Base-by-base conservation (phyloP, 345 rosid species). In the Corchorus capsularis region DNA sequence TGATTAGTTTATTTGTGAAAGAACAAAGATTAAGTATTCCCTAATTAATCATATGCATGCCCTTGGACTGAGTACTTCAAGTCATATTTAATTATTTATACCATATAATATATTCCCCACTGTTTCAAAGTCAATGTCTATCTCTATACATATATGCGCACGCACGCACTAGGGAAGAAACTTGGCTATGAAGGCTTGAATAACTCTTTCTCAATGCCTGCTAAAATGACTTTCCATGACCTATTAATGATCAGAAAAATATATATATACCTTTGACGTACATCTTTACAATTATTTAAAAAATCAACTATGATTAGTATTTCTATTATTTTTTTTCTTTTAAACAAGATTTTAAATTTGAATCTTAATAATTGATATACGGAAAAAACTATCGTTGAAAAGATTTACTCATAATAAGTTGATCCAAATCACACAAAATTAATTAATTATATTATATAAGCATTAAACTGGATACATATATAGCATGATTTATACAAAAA, bases 151-250 rank as follows among this genome's bases (percentile, higher is more conserved):
- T 27, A 27, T 27, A 27, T 27, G 27, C 13, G 6, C 22, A 7
- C 47, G 9, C 22, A 6, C 43, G 6, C 43, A 39, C 43, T 39
- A 20, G 53, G 17, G 9, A 8, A 53, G 56, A 78, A 50, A 72
- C 81, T 78, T 80, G 78, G 54, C 17, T 22, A 15, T 37, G 79
- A 77, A 80, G 81, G 68, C 64, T 65, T 14, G 82, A 69, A 75
- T 75, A 71, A 71, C n/a, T 54, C 20, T 61, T 66, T 56, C 53
- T 72, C 27, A 68, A 10, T 45, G 50, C 54, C 37, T 50, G 69
- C 77, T 67, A 20, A 67, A 59, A 16, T 45, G 57, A 56, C 39
- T 80, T 69, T 34, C 34, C 45, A 32, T 69, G 45, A 32, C 15
- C 60, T 16, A 69, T 49, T 50, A 20, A 69, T 34, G 4, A 6